Base-by-base conservation (phyloP, 345 rosid genomes). In the Diplotaxis tenuifolia region DNA sequence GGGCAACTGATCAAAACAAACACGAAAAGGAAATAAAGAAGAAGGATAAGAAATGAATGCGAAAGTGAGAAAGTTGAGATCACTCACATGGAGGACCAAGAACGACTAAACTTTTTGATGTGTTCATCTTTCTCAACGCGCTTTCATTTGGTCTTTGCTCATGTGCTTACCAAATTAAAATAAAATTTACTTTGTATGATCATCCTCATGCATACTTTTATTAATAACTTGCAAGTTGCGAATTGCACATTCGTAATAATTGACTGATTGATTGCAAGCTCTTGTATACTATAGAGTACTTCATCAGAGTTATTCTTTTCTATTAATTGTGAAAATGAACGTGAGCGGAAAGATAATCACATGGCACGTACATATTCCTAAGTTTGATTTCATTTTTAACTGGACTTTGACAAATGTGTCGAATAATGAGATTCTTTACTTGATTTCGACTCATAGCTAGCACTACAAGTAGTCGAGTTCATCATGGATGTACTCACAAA, bases 31-130 rank as follows among this genome's bases (percentile, higher is more conserved):
- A 68, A 60, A 36, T 22, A 65, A 38, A 18, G 32, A 61, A 70
- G 22, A 61, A 50, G 52, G 65, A 10, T 72, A 38, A 57, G 83
- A 79, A 78, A 67, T 73, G 38, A 84, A 78, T 75, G 84, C 72
- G 27, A 67, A 73, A 75, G 61, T 36, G 72, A 34, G 74, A 68
- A 78, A 63, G 77, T 62, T 68, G 76, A 84, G 88, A 76, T 34
- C 66, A 54, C 63, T 81, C 86, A 81, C 84, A 77, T 80, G 85
- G 72, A 62, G 50, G 54, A 63, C 62, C 64, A 71, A 77, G 23
- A 59, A 32, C 38, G 65, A 66, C 64, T 5, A 29, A 0, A 66
- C 58, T 5, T 65, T 58, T 27, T 27, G 0, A 6, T 7, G 23
- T 29, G 2, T n/a, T 52, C 42, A 21, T 59, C 11, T 63, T 70